phyloP scores from a whole-genome alignment of 2,329 filamentous ascomycete genomes.

The Pseudogymnoascus sp. region DNA sequence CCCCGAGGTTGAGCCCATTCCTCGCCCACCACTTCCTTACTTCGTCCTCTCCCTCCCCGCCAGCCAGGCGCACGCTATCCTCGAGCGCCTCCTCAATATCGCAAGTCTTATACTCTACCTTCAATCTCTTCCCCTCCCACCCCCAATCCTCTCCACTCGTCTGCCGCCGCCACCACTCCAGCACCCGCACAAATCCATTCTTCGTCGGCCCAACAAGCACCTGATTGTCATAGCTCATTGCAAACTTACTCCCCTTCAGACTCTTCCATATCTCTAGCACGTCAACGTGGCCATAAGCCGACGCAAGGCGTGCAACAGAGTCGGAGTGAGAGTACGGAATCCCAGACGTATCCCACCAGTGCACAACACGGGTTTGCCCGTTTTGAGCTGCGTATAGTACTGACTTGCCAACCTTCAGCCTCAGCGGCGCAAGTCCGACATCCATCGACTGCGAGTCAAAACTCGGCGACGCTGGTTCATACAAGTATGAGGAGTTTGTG shows the following conservation, averaged over 20 bases:
- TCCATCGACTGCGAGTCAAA: conserved; percentile 13
- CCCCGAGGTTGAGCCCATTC: conserved; percentile 60
- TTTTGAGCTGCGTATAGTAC: conserved; percentile 78
- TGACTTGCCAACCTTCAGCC: conserved; percentile 74
- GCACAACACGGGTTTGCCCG: conserved; percentile 66
- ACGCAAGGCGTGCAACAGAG: conserved; percentile 74
- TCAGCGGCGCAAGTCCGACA: conserved; percentile 33
- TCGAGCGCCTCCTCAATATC: conserved; percentile 93
- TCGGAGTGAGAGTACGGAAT: conserved; percentile 76
- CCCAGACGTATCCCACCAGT: conserved; percentile 80
- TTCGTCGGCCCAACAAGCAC: conserved; percentile 82
- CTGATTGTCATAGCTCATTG: conserved; percentile 69
- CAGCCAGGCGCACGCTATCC: conserved; percentile 57
- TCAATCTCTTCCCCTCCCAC: conserved; percentile 48
- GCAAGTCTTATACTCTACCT: conserved; percentile 88
- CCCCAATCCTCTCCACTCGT: conserved; percentile 46
- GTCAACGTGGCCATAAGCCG: conserved; percentile 73
- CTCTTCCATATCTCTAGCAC: conserved; percentile 78
- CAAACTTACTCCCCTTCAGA: conserved; percentile 56
- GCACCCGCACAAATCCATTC: conserved; percentile 71
- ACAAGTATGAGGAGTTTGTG: conserved; percentile 16
- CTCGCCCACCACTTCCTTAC: conserved; percentile 82
- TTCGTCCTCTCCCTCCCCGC: conserved; percentile 57
- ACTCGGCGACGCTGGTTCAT: conserved; percentile 13
- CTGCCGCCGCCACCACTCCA: conserved; percentile 87